Evolutionary conservation across 192 early-diverging fungal species (phyloP).

Genomic region (Cladochytrium replicatum): DNA sequence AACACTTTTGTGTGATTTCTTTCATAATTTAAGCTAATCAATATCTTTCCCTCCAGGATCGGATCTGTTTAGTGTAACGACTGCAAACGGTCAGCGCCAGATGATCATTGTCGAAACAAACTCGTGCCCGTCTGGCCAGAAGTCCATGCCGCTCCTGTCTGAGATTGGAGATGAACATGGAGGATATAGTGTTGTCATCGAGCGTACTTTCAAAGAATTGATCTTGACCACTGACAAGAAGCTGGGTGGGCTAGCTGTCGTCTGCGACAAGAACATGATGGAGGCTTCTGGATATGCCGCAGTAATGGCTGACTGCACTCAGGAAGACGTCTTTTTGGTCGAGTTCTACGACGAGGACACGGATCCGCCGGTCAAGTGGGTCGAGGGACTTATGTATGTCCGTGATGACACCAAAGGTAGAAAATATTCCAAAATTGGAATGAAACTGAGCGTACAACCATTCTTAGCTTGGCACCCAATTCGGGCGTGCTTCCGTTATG

Average conservation of each 20-base stretch:
- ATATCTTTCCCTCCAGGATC: constrained; percentile 40
- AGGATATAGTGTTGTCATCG: constrained; percentile 73
- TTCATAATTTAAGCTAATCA: neutral
- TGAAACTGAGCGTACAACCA: neutral
- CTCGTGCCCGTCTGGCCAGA: constrained; percentile 82
- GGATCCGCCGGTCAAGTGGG: constrained; percentile 67
- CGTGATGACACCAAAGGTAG: constrained; percentile 48
- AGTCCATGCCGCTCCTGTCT: constrained; percentile 77
- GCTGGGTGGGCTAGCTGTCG: constrained; percentile 69
- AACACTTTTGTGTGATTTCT: neutral
- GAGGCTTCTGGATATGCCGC: constrained; percentile 76
- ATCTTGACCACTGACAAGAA: constrained; percentile 46
- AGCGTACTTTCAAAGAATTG: constrained; percentile 65
- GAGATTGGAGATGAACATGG: constrained; percentile 64
- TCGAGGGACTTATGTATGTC: constrained; percentile 61
- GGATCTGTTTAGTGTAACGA: constrained; percentile 82
- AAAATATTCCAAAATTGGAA: neutral
- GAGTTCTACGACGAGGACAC: constrained; percentile 65
- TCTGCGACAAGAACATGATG: constrained; percentile 85
- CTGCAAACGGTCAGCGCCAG: constrained; percentile 69
- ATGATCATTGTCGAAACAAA: constrained; percentile 92
- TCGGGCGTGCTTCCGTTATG: constrained; percentile 79
- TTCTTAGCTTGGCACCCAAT: constrained; percentile 65
- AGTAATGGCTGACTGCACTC: constrained; percentile 62
- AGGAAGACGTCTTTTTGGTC: constrained; percentile 68